Percentiles rank a stretch among this genome's conserved stretches.
These are phyloP conservation scores for Colletotrichum liaoningense DNA, from an alignment of 2,329 filamentous ascomycete genomes.

Conservation along the genomic window DNA sequence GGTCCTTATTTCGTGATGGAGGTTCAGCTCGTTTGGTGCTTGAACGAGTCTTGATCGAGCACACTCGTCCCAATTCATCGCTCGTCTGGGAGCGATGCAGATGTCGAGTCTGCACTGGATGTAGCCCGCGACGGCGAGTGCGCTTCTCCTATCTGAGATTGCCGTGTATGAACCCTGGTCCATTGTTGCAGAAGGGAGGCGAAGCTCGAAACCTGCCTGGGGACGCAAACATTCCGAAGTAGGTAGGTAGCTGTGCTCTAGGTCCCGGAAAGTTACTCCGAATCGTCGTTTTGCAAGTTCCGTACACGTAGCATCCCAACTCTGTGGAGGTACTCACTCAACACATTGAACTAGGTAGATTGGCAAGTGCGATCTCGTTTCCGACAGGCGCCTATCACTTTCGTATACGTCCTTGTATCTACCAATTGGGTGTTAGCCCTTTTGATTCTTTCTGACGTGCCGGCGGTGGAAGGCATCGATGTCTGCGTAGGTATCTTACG, in stretches of 20 bases:
- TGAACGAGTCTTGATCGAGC: not conserved
- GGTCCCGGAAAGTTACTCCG: not conserved
- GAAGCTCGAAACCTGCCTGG: not conserved
- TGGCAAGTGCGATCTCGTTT: not conserved
- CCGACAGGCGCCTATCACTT: not conserved
- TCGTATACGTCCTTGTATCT: not conserved
- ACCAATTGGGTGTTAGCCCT: not conserved
- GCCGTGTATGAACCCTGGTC: not conserved
- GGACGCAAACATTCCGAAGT: not conserved
- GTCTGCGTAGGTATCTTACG: no score
- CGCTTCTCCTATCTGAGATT: not conserved
- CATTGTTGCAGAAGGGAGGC: not conserved
- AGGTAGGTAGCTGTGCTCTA: not conserved
- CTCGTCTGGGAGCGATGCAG: not conserved
- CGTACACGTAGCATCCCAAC: not conserved
- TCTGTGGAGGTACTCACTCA: not conserved
- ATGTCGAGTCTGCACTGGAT: not conserved
- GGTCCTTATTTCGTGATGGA: not conserved
- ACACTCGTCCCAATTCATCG: not conserved
- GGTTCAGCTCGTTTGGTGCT: not conserved
- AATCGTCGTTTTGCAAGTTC: not conserved
- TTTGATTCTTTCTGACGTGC: not conserved
- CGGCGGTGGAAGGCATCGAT: not conserved
- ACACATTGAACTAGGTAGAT: not conserved
- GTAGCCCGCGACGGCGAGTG: not conserved